Base-by-base conservation (phyloP, 1,284 basidiomycete genomes). In the Cryptococcus wingfieldii region DNA sequence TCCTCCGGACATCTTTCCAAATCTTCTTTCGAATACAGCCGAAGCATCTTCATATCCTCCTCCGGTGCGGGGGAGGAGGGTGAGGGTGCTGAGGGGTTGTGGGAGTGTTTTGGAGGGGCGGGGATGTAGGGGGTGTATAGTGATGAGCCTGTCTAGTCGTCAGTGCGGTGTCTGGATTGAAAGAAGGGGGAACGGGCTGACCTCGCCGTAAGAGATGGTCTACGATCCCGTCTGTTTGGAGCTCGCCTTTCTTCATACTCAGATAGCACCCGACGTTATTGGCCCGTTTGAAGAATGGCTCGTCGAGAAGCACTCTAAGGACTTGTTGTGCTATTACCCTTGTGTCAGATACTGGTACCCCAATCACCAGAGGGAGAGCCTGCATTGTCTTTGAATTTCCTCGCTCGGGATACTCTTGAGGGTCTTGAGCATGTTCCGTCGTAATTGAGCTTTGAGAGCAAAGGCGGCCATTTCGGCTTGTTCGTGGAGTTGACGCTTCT, bases 191-290 rank as follows among this genome's bases (percentile, higher is more conserved):
- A 7, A 7, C 3, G 44, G 44, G 19, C 66, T 55, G 41, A 70
- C 72, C 64, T 51, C 58, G 45, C 18, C 47, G 49, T n/a, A 77
- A 54, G 14, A 75, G 43, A 39, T 73, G 65, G 4, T 59, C 23
- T 2, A 76, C 72, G 5, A 77, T 71, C 5, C 55, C 59, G 18
- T 56, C 53, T 0, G 76, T 77, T n/a, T 65, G 59, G 19, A 77
- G 63, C 59, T 77, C 76, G 0, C 74, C 74, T 46, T 68, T 63
- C 10, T 59, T 54, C 76, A 77, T 77, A 38, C 64, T 67, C 16
- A 77, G 64, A 51, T 77, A 77, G 59, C 75, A 77, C 7, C 66
- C 72, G 0, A 77, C 65, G 1, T 58, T 59, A 37, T 61, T 59
- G 3, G 73, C 72, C 5, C 63, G 54, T 8, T 62, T 47, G 61